Percentiles rank a stretch among this genome's conserved stretches.
These are phyloP conservation scores for Candida sp. DNA, from an alignment of 1,139 yeast species.

Conservation along the genomic window DNA sequence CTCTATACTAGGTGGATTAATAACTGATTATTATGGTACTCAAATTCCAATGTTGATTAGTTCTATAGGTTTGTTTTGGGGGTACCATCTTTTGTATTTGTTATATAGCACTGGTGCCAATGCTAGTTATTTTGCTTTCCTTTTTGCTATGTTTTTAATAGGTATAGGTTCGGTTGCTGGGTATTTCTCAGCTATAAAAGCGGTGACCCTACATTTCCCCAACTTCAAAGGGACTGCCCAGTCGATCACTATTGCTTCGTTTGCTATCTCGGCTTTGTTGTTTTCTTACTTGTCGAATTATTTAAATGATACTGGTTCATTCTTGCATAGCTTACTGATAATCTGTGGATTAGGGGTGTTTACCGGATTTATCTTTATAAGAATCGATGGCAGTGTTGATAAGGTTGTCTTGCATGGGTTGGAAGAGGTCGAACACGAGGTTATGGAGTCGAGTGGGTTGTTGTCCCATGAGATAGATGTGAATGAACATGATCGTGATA, in stretches of 20 bases:
- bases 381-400: slow-evolving; percentile 28
- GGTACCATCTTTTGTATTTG: slow-evolving; percentile 25
- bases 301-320: slow-evolving; percentile 19
- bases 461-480: slow-evolving; percentile 7
- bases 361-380: slow-evolving; percentile 26
- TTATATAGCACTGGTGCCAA: slow-evolving; percentile 18
- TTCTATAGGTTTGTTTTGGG: slow-evolving; percentile 18
- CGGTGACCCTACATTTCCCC: slow-evolving; percentile 31
- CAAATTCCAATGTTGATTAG: slow-evolving; percentile 30
- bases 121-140: slow-evolving; percentile 13
- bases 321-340: slow-evolving; percentile 20
- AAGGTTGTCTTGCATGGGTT: slow-evolving; percentile 4
- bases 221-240: slow-evolving; percentile 31
- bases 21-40: slow-evolving; percentile 32
- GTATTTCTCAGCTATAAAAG: slow-evolving; percentile 32
- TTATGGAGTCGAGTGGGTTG: slow-evolving; percentile 6
- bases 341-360: slow-evolving; percentile 22
- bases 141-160: slow-evolving; percentile 26
- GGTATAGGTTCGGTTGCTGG: slow-evolving; percentile 34
- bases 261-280: slow-evolving; percentile 33
- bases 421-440: slow-evolving; percentile 11
- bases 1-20: slow-evolving; percentile 26
- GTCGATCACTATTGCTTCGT: slow-evolving; percentile 34
- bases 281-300: slow-evolving; percentile 21
- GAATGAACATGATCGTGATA: slow-evolving; percentile 3